A percentile compares a stretch with the other conserved stretches of the same genome.
Conservation (phyloP, 176 grass and related monocot species). For the Dendrocalamus sinicus region DNA sequence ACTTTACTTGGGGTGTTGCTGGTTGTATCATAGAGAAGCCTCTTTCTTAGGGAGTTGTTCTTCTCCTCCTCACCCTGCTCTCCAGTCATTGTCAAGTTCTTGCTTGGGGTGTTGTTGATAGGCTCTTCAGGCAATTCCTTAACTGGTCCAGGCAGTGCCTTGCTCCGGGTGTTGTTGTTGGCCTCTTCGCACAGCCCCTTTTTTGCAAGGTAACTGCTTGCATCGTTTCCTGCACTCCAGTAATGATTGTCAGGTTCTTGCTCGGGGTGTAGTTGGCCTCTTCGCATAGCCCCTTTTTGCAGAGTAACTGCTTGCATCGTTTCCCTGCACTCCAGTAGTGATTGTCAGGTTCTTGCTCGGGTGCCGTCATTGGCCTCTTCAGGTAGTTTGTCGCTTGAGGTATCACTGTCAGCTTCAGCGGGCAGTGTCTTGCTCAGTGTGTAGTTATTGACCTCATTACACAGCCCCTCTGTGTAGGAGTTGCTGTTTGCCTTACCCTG, state of each 20-base stretch:
- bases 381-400: slow-evolving; percentile 14
- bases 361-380: not conserved
- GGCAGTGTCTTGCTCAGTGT: slow-evolving; percentile 1
- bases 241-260: not conserved
- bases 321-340: not conserved
- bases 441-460: slow-evolving; percentile 15
- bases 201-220: too few relatives aligned
- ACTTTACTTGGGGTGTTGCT: not conserved
- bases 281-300: slow-evolving; percentile 18
- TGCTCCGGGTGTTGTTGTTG: not conserved
- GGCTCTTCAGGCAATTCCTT: not conserved
- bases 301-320: slow-evolving; percentile 19
- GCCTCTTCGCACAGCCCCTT: not conserved
- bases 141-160: not conserved
- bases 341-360: slow-evolving; percentile 9
- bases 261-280: slow-evolving; percentile 12
- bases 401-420: slow-evolving; percentile 11
- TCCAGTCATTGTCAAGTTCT: not conserved
- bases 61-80: not conserved
- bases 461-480: not conserved
- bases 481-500: slow-evolving; percentile 5
- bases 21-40: not conserved
- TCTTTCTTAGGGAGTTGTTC: slow-evolving; percentile 13
- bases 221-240: not conserved
- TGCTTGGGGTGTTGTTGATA: not conserved